Evolutionary conservation across 163 green algal species (phyloP), one percentile per base, ranked within the genome.

Genomic region (Botryococcus braunii): DNA sequence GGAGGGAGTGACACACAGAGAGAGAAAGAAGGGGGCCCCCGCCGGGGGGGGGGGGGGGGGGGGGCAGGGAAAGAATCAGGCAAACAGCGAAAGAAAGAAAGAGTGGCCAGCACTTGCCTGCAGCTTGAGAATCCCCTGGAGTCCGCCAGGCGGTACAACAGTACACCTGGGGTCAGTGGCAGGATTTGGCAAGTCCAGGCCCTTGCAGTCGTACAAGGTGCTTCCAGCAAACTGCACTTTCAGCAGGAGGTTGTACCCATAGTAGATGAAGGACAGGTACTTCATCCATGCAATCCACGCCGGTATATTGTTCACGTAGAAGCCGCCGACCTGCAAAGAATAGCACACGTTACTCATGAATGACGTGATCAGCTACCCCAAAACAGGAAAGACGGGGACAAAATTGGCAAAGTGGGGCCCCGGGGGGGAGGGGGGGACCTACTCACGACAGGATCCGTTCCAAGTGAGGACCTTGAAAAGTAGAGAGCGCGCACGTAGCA

Each of bases 211-310:
- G 21, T 71, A 79, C 47, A 77, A 62, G 4, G 52, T 60, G 9
- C 50, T 35, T 0, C 66, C 74, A 0, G 69, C 17, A 17, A 66
- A 80, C 66, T 80, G 56, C 21, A 76, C 38, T 46, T 79, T 61
- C 57, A 72, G 61, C 34, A 63, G 48, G 36, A 52, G 21, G 52
- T 58, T n/a, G 21, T 61, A 70, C 13, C 46, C 46, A 74, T 85
- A 93, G 75, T 86, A 89, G 57, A 92, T 79, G 73, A 89, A 94
- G 40, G 70, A 84, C 1, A 85, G 49, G 81, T 90, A 95, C 39
- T 79, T 78, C 36, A 70, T 62, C 88, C 88, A 95, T 27, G 59
- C 64, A 68, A 93, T 90, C 86, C 84, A 93, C 37, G 73, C 77
- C 5, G 86, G 86, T 38, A 86, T 77, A 59, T 70, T 55, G 2